Evolutionary conservation across 75 land plant genomes (phyloP), one percentile per base, ranked within the genome.

Genomic region (Picea sitchensis): DNA sequence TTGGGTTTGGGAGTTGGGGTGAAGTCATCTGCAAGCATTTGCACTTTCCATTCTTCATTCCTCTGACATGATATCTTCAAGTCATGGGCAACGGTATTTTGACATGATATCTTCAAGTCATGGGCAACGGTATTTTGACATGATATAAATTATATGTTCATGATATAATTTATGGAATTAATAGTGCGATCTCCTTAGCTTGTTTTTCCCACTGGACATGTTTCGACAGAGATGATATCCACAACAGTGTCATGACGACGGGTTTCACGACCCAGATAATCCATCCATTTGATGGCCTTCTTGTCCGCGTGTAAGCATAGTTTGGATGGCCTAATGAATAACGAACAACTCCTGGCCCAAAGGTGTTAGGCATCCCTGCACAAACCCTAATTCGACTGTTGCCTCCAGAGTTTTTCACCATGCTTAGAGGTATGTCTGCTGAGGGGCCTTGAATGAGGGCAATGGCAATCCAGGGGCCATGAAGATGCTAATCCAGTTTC

Each of bases 291-390:
- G 60, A 93, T 57, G 15, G 98, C 95, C 57, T 85, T 92, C 58
- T 83, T 92, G 78, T 95, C 99, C 91, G 93, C 91, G 93, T 59
- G 79, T 93, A 91, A n/a, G 90, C 85, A 83, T 95, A 95, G 78
- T 95, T 98, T 61, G 96, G 99, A 81, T 98, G 98, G 62, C 44
- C 87, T n/a, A 84, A 74, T 44, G 94, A 93, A 80, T 87, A 86
- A 77, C 98, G 98, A 61, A 98, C 92, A 20, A 98, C 91, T 34
- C 99, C 99, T 74, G 94, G 98, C 23, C 99, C 99, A 85, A 87
- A 88, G 21, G 98, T 95, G 71, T 85, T 93, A 6, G 99, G 99
- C 38, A 98, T 98, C 58, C 95, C 99, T 31, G 88, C 94, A 86
- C 98, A 95, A 1, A 92, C 91, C 72, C 95, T 80, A 14, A 98